Percentiles rank a stretch among this genome's conserved stretches.
Evolutionary conservation across 163 green algal genomes (phyloP).

Genomic region (Chlamydomonas reinhardtii): DNA sequence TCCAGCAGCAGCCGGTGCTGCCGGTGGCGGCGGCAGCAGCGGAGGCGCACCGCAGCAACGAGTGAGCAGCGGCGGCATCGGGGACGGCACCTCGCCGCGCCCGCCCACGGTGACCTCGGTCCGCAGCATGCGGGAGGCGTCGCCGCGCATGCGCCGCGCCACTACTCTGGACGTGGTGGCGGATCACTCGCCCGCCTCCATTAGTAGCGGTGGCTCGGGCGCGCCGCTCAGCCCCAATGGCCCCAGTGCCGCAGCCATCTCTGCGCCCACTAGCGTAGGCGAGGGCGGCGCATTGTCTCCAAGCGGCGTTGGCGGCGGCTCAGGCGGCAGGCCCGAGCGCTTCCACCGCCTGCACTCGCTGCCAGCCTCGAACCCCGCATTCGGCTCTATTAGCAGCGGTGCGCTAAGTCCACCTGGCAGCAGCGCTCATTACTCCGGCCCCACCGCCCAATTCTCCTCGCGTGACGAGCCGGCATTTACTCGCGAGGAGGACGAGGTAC

Average conservation of each 20-base stretch:
- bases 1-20: not conserved
- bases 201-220: not conserved
- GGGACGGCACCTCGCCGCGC: not conserved
- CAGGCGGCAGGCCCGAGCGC: not conserved
- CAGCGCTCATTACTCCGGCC: too few species aligned
- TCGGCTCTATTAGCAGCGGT: too few species aligned
- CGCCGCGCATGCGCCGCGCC: conserved; percentile 11
- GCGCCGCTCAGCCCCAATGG: not conserved
- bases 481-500: too few species aligned
- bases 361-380: too few species aligned
- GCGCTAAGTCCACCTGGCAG: too few species aligned
- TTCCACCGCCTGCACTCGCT: not conserved
- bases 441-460: too few species aligned
- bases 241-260: not conserved
- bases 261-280: not conserved
- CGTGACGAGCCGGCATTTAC: too few species aligned
- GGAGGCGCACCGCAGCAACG: not conserved
- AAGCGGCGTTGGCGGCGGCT: not conserved
- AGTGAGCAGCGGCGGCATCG: too few species aligned
- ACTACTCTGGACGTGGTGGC: not conserved
- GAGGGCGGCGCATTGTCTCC: too few species aligned
- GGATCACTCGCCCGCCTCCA: not conserved
- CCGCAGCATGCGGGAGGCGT: not conserved
- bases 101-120: not conserved
- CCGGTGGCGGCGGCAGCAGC: not conserved